A percentile compares a stretch with the other conserved stretches of the same genome.
Evolutionary conservation across 352 stramenopile species (phyloP).

Genomic region (Thalassiosira livingstoniorum): DNA sequence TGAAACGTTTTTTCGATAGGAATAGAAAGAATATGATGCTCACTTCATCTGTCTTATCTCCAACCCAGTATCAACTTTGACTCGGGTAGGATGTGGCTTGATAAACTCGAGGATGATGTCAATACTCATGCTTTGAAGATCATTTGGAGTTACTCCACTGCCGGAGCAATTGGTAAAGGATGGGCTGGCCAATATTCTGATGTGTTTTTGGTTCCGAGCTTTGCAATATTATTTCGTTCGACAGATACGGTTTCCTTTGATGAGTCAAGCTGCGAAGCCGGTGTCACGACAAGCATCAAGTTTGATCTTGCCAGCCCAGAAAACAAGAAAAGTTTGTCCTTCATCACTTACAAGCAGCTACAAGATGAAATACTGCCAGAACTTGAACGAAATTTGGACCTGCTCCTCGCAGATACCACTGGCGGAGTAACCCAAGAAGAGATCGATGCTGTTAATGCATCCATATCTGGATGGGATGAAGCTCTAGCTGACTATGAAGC

Average conservation of each 20-base stretch:
- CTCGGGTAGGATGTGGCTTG: neutral
- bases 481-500: slow-evolving; percentile 9
- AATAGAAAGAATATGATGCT: no score
- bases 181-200: slow-evolving; percentile 18
- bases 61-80: no score
- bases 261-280: neutral
- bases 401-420: neutral
- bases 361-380: slow-evolving; percentile 15
- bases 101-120: neutral
- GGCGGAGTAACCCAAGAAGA: neutral
- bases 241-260: slow-evolving; percentile 17
- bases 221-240: slow-evolving; percentile 19
- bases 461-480: slow-evolving; percentile 18
- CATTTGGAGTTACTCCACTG: slow-evolving; percentile 24
- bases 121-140: slow-evolving; percentile 6
- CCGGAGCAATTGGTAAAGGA: neutral
- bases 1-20: no score
- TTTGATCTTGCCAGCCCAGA: slow-evolving; percentile 15
- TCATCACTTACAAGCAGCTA: slow-evolving; percentile 10
- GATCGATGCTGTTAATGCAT: slow-evolving; percentile 1
- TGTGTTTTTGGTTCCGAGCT: slow-evolving; percentile 30
- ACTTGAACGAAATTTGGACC: neutral
- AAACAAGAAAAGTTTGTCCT: slow-evolving; percentile 17
- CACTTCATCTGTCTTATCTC: no score
- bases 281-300: neutral